phyloP scores from a whole-genome alignment of 2,329 filamentous ascomycete genomes.

The Colletotrichum somersetense region DNA sequence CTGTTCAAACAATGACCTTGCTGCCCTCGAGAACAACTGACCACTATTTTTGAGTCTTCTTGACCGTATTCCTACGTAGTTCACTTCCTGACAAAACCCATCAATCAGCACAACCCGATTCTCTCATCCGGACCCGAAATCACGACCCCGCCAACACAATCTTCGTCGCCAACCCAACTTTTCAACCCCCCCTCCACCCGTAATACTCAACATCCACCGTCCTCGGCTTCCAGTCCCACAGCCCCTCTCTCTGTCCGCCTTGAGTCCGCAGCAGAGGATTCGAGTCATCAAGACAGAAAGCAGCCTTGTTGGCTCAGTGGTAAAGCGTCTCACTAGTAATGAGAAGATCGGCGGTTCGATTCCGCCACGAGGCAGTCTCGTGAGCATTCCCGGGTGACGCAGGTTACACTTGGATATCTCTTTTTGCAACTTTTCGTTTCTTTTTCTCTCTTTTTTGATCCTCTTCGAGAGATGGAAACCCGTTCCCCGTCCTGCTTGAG shows the following conservation, averaged over 20 bases:
- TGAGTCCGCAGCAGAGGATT: rapidly evolving
- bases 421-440: not conserved
- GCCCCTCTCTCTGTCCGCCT: not conserved
- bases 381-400: not conserved
- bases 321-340: conserved; percentile 23
- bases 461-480: not conserved
- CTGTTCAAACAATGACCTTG: not conserved
- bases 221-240: not conserved
- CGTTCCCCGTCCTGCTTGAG: not conserved
- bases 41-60: not conserved
- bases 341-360: conserved; percentile 27
- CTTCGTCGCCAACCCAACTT: conserved; percentile 19
- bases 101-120: not conserved
- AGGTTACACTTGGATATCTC: not conserved
- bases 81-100: not conserved
- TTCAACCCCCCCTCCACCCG: not conserved
- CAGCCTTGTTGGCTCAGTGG: conserved; percentile 9
- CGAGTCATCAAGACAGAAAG: not conserved
- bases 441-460: too few species aligned
- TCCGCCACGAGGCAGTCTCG: not conserved
- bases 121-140: not conserved
- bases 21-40: not conserved
- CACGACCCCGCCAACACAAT: too few species aligned
- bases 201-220: not conserved
- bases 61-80: too few species aligned